Evolutionary conservation across 2,329 filamentous ascomycete genomes (phyloP).

Genomic region (Cercospora sesami): DNA sequence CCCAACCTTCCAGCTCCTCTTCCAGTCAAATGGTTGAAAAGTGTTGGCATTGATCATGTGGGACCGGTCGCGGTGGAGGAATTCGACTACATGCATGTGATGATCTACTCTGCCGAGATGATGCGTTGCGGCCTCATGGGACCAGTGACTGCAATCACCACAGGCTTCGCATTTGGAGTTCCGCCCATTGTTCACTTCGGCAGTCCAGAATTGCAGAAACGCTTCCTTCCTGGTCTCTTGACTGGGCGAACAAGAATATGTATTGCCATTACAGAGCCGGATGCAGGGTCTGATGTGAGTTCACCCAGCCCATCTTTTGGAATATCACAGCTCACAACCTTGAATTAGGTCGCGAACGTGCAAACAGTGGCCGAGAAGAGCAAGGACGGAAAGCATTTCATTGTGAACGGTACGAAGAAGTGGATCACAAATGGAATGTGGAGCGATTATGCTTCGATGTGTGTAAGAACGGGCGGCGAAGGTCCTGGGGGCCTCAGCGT

Average conservation of each 20-base stretch:
- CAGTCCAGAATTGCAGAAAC: conserved; percentile 50
- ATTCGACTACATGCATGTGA: conserved; percentile 83
- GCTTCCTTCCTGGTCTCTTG: conserved; percentile 69
- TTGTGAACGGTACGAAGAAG: conserved; percentile 72
- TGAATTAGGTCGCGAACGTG: conserved; percentile 64
- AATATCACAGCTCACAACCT: not conserved
- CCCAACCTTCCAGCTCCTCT: conserved; percentile 76
- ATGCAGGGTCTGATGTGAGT: conserved; percentile 69
- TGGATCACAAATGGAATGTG: conserved; percentile 82
- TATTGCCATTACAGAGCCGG: conserved; percentile 82
- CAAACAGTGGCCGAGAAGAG: conserved; percentile 77
- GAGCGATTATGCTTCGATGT: conserved; percentile 75
- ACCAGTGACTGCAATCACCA: conserved; percentile 78
- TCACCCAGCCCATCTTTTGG: not conserved
- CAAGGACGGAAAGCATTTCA: conserved; percentile 70
- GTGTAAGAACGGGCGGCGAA: conserved; percentile 72
- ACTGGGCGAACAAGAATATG: conserved; percentile 83
- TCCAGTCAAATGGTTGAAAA: conserved; percentile 71
- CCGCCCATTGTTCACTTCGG: conserved; percentile 46
- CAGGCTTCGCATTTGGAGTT: not conserved
- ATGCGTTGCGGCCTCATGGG: conserved; percentile 71
- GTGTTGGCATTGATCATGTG: conserved; percentile 69
- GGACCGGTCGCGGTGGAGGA: conserved; percentile 73
- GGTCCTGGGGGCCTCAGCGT: conserved; percentile 63
- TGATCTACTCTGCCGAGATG: conserved; percentile 72